Evolutionary conservation across 768 basidiomycete species (phyloP), one percentile per base, ranked within the genome.

Genomic region (Trametes coccinea): DNA sequence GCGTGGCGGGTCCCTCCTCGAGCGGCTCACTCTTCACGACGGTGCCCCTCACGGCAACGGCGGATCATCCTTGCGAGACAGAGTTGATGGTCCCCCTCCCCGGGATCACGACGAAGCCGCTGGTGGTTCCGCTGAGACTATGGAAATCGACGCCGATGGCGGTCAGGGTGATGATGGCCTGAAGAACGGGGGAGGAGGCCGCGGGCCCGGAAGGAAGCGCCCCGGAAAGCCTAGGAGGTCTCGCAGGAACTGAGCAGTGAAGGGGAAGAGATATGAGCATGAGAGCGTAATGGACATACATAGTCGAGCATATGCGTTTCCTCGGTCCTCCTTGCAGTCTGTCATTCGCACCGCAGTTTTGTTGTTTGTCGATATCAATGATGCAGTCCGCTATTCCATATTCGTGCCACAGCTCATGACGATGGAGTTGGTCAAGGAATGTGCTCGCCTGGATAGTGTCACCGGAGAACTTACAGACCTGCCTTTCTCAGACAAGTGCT

Each of bases 1-100:
- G 39, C 68, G 71, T 22, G 77, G 76, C 6, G 67, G 64, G 1
- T 80, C 79, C 0, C 63, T 80, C 16, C 59, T 80, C 29, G 79
- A 80, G 30, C 73, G 79, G 31, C 63, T 80, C 46, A 70, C 68
- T 10, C 58, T 77, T 14, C 69, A 71, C 31, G 60, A 60, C 37
- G 34, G 49, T 2, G 70, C 49, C 54, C 31, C 37, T 22, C 39
- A 53, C 14, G 22, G 43, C 59, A 58, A 53, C 59, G 33, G 65
- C 64, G 30, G 63, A 64, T 51, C 62, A 7, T 73, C 78, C 4
- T 59, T 79, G 54, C 67, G 74, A 4, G 78, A 79, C 0, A 69
- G 78, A 13, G 76, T 79, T n/a, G 75, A 79, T 50, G 31, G 74
- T 33, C 71, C 73, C 0, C 31, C n/a, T 34, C 61, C 59, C n/a